These are phyloP conservation scores for Penicillium cosmopolitanum DNA, from an alignment of 495 filamentous ascomycete species.

Conservation along the genomic window DNA sequence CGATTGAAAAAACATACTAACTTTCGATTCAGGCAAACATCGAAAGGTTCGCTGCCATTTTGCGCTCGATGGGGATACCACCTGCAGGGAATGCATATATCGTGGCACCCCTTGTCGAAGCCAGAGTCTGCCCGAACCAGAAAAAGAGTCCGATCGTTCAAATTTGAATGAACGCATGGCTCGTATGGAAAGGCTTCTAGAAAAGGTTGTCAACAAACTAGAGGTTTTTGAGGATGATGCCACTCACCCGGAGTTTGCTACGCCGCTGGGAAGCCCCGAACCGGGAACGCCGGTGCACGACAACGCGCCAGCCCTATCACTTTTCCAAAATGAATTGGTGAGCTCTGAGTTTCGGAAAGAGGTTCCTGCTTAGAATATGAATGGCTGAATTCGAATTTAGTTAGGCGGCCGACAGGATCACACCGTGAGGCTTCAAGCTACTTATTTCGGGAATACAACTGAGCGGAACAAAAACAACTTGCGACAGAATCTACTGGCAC, in stretches of 20 bases:
- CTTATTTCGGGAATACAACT: not conserved
- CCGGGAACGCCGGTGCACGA: conserved; percentile 13
- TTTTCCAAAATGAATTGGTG: conserved; percentile 21
- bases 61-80: conserved; percentile 23
- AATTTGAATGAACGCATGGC: conserved; percentile 44
- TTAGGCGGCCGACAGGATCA: conserved; percentile 13
- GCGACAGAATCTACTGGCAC: conserved; percentile 8
- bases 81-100: conserved; percentile 50
- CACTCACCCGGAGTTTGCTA: not conserved
- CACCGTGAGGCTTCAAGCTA: not conserved
- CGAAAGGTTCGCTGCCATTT: conserved; percentile 25
- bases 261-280: not conserved
- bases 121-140: conserved; percentile 52
- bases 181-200: conserved; percentile 50
- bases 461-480: conserved; percentile 16
- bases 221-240: conserved; percentile 2
- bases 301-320: conserved; percentile 16
- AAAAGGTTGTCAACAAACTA: conserved; percentile 21
- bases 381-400: conserved; percentile 1
- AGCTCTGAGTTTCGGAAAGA: not conserved
- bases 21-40: conserved; percentile 19
- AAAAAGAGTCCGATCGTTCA: conserved; percentile 35
- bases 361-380: too few species aligned
- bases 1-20: not conserved
- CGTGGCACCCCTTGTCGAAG: conserved; percentile 51